A percentile compares a stretch with the other conserved stretches of the same genome.
Conservation (phyloP, 1,284 basidiomycete genomes). For the Prillingera fragicola region DNA sequence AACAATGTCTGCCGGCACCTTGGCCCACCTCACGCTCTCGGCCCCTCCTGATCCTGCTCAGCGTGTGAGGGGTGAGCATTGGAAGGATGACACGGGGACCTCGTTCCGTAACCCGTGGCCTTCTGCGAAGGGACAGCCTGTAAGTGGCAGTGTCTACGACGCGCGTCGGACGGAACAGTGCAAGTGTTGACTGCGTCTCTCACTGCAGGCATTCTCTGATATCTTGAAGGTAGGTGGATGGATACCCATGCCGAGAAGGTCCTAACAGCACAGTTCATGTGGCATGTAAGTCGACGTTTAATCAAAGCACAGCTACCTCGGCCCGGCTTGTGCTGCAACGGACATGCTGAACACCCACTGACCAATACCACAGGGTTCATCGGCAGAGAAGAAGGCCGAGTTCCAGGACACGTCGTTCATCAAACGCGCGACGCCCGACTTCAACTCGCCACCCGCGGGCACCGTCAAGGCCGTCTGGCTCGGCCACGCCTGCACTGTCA, state of each 20-base stretch:
- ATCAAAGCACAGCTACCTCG: background rate
- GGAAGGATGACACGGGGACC: constrained; percentile 33
- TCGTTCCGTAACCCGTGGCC: constrained; percentile 52
- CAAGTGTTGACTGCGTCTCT: background rate
- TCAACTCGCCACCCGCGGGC: constrained; percentile 17
- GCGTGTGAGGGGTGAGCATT: constrained; percentile 25
- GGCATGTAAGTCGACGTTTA: constrained; percentile 9
- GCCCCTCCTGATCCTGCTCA: background rate
- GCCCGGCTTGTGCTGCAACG: background rate
- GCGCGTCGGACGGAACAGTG: background rate
- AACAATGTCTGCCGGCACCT: too few species aligned
- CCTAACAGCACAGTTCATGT: constrained; percentile 11
- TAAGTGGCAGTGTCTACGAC: constrained; percentile 10
- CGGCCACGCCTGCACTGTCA: constrained; percentile 64
- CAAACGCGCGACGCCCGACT: constrained; percentile 1
- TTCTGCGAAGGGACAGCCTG: constrained; percentile 33
- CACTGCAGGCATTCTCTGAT: constrained; percentile 6
- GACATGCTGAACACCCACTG: too few species aligned
- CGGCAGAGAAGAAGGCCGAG: constrained; percentile 21
- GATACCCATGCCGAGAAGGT: too few species aligned
- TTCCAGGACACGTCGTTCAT: constrained; percentile 21
- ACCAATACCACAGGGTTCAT: too few species aligned
- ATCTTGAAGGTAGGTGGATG: constrained; percentile 11
- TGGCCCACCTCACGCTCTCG: constrained; percentile 1
- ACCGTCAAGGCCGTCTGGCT: constrained; percentile 63